phyloP scores from a whole-genome alignment of 345 rosid species.

The Laguncularia racemosa region DNA sequence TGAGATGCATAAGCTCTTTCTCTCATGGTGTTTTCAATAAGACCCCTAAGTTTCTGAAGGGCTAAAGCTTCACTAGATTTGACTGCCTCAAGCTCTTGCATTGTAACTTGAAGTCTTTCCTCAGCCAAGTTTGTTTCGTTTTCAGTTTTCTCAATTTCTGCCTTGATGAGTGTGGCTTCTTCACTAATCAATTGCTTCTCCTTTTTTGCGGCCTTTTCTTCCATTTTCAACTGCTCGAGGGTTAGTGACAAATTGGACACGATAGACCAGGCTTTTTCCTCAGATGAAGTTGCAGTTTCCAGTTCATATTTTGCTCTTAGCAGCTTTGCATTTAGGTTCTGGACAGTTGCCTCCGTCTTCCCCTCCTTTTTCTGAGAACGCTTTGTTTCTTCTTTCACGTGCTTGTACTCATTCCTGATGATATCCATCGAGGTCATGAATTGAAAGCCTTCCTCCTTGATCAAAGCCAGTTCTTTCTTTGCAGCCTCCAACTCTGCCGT shows the following conservation, averaged over 20 bases:
- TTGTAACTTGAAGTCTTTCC: slow-evolving; percentile 41
- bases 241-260: slow-evolving; percentile 41
- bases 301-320: slow-evolving; percentile 57
- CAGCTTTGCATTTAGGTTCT: slow-evolving; percentile 62
- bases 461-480: slow-evolving; percentile 46
- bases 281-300: slow-evolving; percentile 44
- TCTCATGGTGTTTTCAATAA: slow-evolving; percentile 34
- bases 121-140: slow-evolving; percentile 40
- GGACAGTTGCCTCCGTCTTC: slow-evolving; percentile 37
- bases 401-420: slow-evolving; percentile 50
- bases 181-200: slow-evolving; percentile 37
- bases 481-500: slow-evolving; percentile 50
- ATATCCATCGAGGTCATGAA: slow-evolving; percentile 61
- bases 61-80: slow-evolving; percentile 53
- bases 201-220: slow-evolving; percentile 47
- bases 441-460: slow-evolving; percentile 48
- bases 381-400: slow-evolving; percentile 38
- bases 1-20: slow-evolving; percentile 40
- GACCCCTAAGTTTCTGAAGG: slow-evolving; percentile 43
- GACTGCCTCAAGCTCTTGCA: slow-evolving; percentile 54
- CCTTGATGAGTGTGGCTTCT: slow-evolving; percentile 41
- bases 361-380: slow-evolving; percentile 35
- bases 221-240: slow-evolving; percentile 52
- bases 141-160: slow-evolving; percentile 41
- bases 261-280: slow-evolving; percentile 45